phyloP scores from a whole-genome alignment of 2,329 filamentous ascomycete species.

The Thielaviopsis ethacetica region DNA sequence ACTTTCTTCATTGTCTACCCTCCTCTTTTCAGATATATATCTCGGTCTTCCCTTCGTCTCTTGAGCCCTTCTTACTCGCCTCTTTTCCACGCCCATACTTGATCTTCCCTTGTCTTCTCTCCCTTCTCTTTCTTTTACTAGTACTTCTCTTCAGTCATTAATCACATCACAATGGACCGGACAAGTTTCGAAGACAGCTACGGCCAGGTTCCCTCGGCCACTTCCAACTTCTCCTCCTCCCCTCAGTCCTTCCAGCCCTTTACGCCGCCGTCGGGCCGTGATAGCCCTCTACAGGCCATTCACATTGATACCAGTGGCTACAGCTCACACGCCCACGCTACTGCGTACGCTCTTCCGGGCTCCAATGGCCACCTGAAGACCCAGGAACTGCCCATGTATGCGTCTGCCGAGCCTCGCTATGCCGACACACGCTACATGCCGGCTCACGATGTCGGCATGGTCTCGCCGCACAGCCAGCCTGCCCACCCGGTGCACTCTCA shows the following conservation, averaged over 20 bases:
- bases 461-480: conserved; percentile 1
- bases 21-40: background rate
- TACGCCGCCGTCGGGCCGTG: conserved; percentile 27
- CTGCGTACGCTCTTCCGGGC: conserved; percentile 3
- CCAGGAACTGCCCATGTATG: conserved; percentile 7
- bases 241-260: conserved; percentile 26
- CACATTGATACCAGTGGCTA: conserved; percentile 6
- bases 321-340: background rate
- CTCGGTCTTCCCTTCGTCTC: conserved; percentile 1
- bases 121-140: conserved; percentile 14
- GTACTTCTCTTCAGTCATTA: conserved; percentile 17
- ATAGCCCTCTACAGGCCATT: conserved; percentile 5
- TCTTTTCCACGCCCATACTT: background rate
- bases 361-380: background rate
- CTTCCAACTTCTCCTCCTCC: conserved; percentile 25
- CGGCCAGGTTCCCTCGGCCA: conserved; percentile 18
- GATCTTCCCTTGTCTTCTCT: conserved; percentile 6
- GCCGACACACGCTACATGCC: conserved; percentile 1
- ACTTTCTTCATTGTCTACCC: conserved; percentile 3
- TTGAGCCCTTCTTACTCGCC: background rate
- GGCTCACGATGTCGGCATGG: background rate
- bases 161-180: conserved; percentile 19
- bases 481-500: background rate
- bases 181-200: conserved; percentile 26
- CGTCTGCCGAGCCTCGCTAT: conserved; percentile 1